Evolutionary conservation across 1,284 basidiomycete species (phyloP).

Genomic region (Phylloboletellus chloephorus): DNA sequence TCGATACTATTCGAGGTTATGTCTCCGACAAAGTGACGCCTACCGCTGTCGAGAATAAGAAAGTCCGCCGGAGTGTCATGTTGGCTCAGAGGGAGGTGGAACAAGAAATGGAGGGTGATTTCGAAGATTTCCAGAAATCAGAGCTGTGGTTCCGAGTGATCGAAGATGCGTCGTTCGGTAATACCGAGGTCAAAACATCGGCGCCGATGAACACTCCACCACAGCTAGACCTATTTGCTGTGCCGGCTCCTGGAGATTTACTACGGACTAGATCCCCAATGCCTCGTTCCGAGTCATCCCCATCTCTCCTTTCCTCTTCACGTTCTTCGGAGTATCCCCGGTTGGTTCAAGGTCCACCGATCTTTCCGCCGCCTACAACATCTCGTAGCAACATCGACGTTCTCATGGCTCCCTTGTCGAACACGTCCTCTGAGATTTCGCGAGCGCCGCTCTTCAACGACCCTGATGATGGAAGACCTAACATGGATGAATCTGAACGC

Average conservation of each 20-base stretch:
- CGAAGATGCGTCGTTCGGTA: conserved; percentile 58
- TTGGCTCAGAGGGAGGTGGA: conserved; percentile 82
- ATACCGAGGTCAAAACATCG: conserved; percentile 19
- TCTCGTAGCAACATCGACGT: conserved; percentile 62
- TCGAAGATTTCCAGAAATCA: conserved; percentile 79
- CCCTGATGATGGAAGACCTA: conserved; percentile 57
- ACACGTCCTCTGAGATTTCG: conserved; percentile 44
- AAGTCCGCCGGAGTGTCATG: conserved; percentile 73
- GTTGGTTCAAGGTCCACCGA: conserved; percentile 12
- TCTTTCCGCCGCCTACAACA: conserved; percentile 31
- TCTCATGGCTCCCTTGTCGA: conserved; percentile 65
- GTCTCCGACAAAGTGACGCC: conserved; percentile 44
- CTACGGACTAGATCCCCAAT: conserved; percentile 24
- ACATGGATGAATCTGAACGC: conserved; percentile 63
- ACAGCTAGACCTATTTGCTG: conserved; percentile 18
- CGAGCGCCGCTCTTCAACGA: conserved; percentile 78
- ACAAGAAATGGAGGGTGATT: conserved; percentile 87
- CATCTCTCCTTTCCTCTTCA: conserved; percentile 27
- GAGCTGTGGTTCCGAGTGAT: conserved; percentile 89
- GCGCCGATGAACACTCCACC: conserved; percentile 28
- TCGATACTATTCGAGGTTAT: conserved; percentile 67
- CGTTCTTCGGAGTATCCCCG: conserved; percentile 11
- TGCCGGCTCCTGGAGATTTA: conserved; percentile 9
- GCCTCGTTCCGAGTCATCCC: conserved; percentile 39
- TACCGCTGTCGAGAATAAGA: conserved; percentile 48